Conservation (phyloP, 176 grass and related monocot species). For the Triticum timopheevii region DNA sequence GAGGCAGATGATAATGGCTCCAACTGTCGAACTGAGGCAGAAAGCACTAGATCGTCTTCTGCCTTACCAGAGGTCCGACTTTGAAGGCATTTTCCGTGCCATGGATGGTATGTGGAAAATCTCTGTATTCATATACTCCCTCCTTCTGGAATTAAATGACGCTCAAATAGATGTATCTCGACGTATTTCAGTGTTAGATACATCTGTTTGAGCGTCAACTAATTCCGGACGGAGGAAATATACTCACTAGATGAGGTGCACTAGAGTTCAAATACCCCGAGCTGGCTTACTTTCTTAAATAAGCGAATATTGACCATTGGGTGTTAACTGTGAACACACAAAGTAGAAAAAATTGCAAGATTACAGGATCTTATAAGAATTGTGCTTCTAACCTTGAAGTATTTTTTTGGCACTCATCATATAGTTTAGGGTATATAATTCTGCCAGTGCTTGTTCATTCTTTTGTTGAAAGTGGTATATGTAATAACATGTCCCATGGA, state of each 20-base stretch:
- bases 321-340: background rate
- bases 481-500: background rate
- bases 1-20: slow-evolving; percentile 98
- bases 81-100: slow-evolving; percentile 97
- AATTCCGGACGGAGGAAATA: background rate
- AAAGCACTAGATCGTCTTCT: slow-evolving; percentile 79
- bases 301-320: background rate
- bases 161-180: no score
- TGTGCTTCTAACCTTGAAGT: background rate
- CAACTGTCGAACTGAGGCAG: slow-evolving; percentile 77
- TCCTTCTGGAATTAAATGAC: no score
- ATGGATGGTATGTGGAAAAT: slow-evolving; percentile 75
- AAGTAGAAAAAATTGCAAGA: slow-evolving; percentile 19
- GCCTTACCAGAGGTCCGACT: slow-evolving; percentile 95
- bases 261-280: background rate
- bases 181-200: no score
- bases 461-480: no score
- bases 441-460: background rate
- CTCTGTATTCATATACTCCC: background rate
- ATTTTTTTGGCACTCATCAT: background rate
- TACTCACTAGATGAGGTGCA: background rate
- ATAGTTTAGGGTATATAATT: background rate
- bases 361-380: slow-evolving; percentile 11
- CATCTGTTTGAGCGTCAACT: no score
- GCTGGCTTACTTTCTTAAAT: background rate